These are phyloP conservation scores for Lagenidium sp. DNA, from an alignment of 352 stramenopile genomes.

Conservation along the genomic window DNA sequence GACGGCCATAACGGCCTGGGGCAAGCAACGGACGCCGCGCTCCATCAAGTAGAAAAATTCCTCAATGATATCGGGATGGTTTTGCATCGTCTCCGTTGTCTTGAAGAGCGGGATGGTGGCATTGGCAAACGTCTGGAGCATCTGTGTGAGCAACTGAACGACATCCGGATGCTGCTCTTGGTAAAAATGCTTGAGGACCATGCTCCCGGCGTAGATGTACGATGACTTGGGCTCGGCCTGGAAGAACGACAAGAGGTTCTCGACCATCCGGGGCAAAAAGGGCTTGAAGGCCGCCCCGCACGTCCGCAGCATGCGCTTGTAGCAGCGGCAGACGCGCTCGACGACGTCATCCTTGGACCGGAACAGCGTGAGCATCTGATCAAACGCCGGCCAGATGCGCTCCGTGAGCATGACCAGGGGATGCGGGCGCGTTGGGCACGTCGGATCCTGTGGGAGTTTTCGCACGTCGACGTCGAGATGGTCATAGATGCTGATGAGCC, in stretches of 20 bases:
- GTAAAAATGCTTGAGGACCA: slow-evolving; percentile 76
- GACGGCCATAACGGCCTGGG: slow-evolving; percentile 50
- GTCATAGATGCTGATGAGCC: slow-evolving; percentile 82
- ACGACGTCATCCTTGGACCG: slow-evolving; percentile 65
- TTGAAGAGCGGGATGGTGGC: slow-evolving; percentile 85
- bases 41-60: slow-evolving; percentile 96
- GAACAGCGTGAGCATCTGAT: slow-evolving; percentile 75
- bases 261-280: slow-evolving; percentile 61
- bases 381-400: slow-evolving; percentile 70
- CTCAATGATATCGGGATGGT: slow-evolving; percentile 91
- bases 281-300: slow-evolving; percentile 51
- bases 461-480: slow-evolving; percentile 32
- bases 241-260: slow-evolving; percentile 75
- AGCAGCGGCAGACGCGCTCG: slow-evolving; percentile 75
- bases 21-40: slow-evolving; percentile 80
- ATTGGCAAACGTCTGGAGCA: slow-evolving; percentile 56
- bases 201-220: slow-evolving; percentile 77
- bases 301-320: slow-evolving; percentile 81
- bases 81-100: slow-evolving; percentile 35
- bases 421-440: slow-evolving; percentile 17
- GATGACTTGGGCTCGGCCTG: slow-evolving; percentile 73
- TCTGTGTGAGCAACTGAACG: slow-evolving; percentile 27
- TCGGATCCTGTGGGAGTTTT: slow-evolving; percentile 1
- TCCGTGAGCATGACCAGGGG: slow-evolving; percentile 65
- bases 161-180: slow-evolving; percentile 15